Conservation (phyloP, 2,329 filamentous ascomycete genomes). For the Scortechinia acanthostroma region DNA sequence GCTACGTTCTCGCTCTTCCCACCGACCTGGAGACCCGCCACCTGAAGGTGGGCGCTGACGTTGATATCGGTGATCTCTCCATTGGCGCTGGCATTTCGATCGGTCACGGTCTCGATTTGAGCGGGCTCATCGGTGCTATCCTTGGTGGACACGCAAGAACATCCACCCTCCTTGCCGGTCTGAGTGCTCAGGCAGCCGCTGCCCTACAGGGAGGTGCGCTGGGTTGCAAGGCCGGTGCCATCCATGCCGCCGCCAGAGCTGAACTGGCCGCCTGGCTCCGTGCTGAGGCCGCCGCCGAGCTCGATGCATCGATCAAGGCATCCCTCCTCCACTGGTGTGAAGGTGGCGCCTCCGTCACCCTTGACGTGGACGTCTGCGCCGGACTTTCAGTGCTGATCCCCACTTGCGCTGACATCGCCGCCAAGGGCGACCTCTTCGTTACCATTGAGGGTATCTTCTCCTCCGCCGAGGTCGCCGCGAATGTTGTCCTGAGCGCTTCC, state of each 20-base stretch:
- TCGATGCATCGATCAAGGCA: not conserved
- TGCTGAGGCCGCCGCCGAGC: not conserved
- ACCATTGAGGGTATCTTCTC: constrained; percentile 23
- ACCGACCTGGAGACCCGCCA: constrained; percentile 13
- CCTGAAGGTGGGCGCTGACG: constrained; percentile 11
- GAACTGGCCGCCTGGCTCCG: constrained; percentile 10
- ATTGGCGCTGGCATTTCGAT: not conserved
- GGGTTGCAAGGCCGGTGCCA: constrained; percentile 17
- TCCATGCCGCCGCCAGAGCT: constrained; percentile 15
- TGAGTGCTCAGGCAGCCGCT: constrained; percentile 20
- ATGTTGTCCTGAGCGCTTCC: constrained; percentile 17
- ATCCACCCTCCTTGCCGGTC: constrained; percentile 13
- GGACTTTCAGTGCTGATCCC: constrained; percentile 21
- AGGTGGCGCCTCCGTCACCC: not conserved
- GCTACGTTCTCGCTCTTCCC: constrained; percentile 18
- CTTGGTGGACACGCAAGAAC: constrained; percentile 10
- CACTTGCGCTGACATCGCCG: constrained; percentile 18
- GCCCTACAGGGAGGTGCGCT: constrained; percentile 22
- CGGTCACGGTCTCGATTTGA: not conserved
- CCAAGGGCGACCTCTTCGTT: constrained; percentile 22
- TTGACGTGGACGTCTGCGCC: constrained; percentile 12
- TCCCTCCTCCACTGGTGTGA: not conserved
- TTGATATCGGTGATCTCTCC: not conserved
- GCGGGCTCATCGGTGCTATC: constrained; percentile 9
- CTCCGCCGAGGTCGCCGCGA: constrained; percentile 13